phyloP scores from a whole-genome alignment of 306 rosid species.

The Fragaria ananassa region DNA sequence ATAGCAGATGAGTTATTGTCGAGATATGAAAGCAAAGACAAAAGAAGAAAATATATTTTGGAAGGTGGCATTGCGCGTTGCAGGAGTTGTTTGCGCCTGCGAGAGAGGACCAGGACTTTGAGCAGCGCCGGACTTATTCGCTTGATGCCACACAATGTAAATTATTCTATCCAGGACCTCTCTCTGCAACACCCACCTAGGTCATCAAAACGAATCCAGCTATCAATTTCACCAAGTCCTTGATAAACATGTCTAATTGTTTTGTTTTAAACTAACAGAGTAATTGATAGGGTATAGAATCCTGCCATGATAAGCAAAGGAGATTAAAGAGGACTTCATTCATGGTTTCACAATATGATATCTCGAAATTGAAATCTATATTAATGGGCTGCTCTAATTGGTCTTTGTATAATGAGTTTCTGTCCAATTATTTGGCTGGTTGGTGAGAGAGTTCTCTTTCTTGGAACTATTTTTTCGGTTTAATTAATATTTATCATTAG shows the following conservation, averaged over 20 bases:
- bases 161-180: background rate
- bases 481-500: too few relatives aligned
- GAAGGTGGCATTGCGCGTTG: background rate
- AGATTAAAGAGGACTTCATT: background rate
- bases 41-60: background rate
- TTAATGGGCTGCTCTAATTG: too few relatives aligned
- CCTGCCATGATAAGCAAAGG: background rate
- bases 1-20: too few relatives aligned
- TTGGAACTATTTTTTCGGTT: too few relatives aligned
- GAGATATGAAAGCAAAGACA: background rate
- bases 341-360: too few relatives aligned
- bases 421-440: too few relatives aligned
- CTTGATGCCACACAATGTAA: background rate
- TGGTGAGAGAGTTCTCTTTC: too few relatives aligned
- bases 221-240: background rate
- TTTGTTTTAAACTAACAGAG: background rate
- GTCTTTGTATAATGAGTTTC: too few relatives aligned
- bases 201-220: background rate
- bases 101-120: background rate
- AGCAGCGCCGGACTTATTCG: background rate
- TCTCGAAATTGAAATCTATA: too few relatives aligned
- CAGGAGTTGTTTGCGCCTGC: background rate
- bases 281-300: too few relatives aligned
- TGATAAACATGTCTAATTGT: too few relatives aligned
- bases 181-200: background rate